Base-by-base conservation (phyloP, 148 eudicot species). In the Fagopyrum tataricum region DNA sequence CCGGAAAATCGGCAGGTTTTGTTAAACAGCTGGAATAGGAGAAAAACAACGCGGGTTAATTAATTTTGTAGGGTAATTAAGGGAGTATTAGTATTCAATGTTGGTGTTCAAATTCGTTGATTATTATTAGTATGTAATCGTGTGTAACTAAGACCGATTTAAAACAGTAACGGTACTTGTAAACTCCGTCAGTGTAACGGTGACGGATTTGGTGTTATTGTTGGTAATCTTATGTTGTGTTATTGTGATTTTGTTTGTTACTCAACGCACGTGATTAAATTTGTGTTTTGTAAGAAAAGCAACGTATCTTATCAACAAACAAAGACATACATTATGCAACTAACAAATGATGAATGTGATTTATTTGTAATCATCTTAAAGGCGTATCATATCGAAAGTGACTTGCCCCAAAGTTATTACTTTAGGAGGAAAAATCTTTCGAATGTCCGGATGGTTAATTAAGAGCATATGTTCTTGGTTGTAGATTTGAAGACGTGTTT, bases 111-210 rank as follows among this genome's bases (percentile, higher is more conserved):
- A 59, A 59, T 64, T 64, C 69, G 69, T 64, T 64, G 69, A 64
- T 64, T 55, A 55, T 13, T 14, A 55, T 55, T 55, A 55, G 61
- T 49, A 59, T 62, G 68, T 62, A 31, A 62, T 62, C 42, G 41
- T 37, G 68, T 62, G 43, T 31, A 62, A 62, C 68, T 62, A 62
- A 46, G 68, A 11, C 6, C 43, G 41, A 37, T 11, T 62, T 61
- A 24, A 46, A 46, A 64, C 39, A 37, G 44, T 64, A 64, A 37
- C 43, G 44, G 69, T 64, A 9, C 18, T 5, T 15, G 69, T 64
- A 37, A 31, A 37, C 69, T 64, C 69, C 69, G 69, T 64, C 44
- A 24, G 41, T 31, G 2, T 64, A 64, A 64, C 69, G 69, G 69
- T 39, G 44, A 64, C 69, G 69, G 69, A 39, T 31, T 62, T 52